A percentile compares a stretch with the other conserved stretches of the same genome.
Evolutionary conservation across 2,329 filamentous ascomycete genomes (phyloP).

Genomic region (Diaporthe sp.): DNA sequence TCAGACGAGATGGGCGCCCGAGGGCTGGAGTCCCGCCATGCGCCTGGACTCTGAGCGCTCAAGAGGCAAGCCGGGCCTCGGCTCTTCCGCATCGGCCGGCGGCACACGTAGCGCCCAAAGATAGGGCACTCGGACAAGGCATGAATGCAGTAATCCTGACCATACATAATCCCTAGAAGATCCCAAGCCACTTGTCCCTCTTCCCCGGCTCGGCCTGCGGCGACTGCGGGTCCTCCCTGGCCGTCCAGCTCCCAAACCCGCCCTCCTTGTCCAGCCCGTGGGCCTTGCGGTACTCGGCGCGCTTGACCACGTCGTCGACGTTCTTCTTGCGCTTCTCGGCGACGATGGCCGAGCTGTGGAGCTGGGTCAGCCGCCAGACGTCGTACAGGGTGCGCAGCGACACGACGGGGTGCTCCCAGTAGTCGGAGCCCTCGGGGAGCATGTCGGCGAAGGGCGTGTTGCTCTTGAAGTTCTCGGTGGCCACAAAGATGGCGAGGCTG

Average conservation of each 20-base stretch:
- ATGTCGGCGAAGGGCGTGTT: conserved; percentile 84
- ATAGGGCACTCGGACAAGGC: neutral
- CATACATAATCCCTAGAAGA: conserved; percentile 66
- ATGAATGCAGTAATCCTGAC: neutral
- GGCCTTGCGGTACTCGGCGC: conserved; percentile 84
- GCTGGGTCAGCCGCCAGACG: conserved; percentile 81
- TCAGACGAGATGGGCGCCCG: neutral
- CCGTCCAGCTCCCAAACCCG: conserved; percentile 53
- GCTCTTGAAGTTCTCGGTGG: conserved; percentile 80
- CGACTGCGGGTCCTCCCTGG: conserved; percentile 36
- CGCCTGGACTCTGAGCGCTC: neutral
- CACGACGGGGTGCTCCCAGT: conserved; percentile 75
- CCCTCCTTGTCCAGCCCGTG: conserved; percentile 80
- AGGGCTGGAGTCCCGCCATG: neutral
- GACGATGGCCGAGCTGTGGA: conserved; percentile 75
- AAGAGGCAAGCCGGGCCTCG: neutral
- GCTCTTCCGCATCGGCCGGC: neutral
- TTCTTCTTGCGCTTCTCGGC: conserved; percentile 77
- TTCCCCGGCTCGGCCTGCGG: conserved; percentile 47
- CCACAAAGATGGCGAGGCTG: conserved; percentile 76
- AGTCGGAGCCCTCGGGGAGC: conserved; percentile 76
- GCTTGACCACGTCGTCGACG: conserved; percentile 88
- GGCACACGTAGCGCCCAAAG: neutral
- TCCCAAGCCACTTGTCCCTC: conserved; percentile 73
- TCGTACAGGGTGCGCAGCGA: conserved; percentile 74